phyloP scores from a whole-genome alignment of 345 rosid species.

The Geranium rotundifolium region DNA sequence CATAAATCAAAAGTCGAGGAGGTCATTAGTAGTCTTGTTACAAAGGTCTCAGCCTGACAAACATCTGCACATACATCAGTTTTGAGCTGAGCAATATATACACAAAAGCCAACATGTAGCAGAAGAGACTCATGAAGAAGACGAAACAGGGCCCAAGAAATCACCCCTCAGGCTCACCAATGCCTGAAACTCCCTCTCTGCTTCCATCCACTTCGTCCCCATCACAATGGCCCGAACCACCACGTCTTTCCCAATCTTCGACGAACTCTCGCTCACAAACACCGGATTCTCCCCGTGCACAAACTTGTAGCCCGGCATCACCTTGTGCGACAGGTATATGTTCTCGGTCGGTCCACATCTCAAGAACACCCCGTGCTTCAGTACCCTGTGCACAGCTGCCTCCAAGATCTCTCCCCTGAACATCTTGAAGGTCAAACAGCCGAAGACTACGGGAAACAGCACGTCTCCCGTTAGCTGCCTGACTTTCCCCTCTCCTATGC shows the following conservation, averaged over 20 bases:
- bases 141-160: constrained; percentile 50
- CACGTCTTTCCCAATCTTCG: constrained; percentile 48
- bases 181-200: constrained; percentile 76
- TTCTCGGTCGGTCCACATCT: constrained; percentile 57
- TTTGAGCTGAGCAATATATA: no score
- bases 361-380: constrained; percentile 78
- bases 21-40: no score
- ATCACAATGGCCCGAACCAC: constrained; percentile 52
- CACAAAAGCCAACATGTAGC: no score
- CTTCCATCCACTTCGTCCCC: constrained; percentile 69
- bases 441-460: constrained; percentile 63
- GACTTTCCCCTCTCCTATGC: constrained; percentile 66
- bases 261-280: constrained; percentile 50
- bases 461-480: constrained; percentile 63
- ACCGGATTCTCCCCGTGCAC: constrained; percentile 57
- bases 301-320: constrained; percentile 60
- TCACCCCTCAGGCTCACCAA: constrained; percentile 75
- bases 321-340: constrained; percentile 39
- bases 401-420: constrained; percentile 67
- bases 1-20: no score
- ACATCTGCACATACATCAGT: no score
- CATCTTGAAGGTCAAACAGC: constrained; percentile 66
- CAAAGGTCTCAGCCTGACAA: no score
- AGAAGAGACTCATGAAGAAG: no score
- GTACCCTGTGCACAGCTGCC: constrained; percentile 60